Conservation (phyloP, 2,329 filamentous ascomycete species). For the Verruconis gallopava region DNA sequence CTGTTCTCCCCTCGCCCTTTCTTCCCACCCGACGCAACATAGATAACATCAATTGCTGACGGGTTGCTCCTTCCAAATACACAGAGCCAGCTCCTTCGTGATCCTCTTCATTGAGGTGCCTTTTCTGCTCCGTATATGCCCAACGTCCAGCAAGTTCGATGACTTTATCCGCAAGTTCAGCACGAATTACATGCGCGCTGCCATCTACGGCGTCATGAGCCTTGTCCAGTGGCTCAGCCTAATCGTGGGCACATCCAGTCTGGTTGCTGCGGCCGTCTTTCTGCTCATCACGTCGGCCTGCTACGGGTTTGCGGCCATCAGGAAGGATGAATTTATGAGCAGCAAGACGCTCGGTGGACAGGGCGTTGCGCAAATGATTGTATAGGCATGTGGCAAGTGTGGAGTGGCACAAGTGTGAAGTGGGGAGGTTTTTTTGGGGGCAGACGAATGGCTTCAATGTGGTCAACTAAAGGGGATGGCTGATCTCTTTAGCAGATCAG, state of each 20-base stretch:
- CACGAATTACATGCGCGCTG: slow-evolving; percentile 93
- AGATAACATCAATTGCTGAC: background rate
- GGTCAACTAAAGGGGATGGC: too few species aligned
- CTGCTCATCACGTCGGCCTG: slow-evolving; percentile 64
- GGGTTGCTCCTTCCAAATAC: slow-evolving; percentile 3
- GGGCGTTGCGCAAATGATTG: slow-evolving; percentile 95
- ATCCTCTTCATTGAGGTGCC: slow-evolving; percentile 58
- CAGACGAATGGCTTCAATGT: too few species aligned
- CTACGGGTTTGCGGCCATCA: slow-evolving; percentile 67
- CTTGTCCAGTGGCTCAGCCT: slow-evolving; percentile 75
- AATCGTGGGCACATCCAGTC: slow-evolving; percentile 47
- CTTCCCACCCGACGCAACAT: background rate
- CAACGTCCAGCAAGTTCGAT: slow-evolving; percentile 84
- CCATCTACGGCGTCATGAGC: slow-evolving; percentile 71
- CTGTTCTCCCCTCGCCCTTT: background rate
- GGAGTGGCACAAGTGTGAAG: too few species aligned
- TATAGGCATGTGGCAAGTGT: slow-evolving; percentile 48
- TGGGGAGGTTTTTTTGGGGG: too few species aligned
- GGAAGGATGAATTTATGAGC: slow-evolving; percentile 74
- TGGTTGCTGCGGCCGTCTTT: slow-evolving; percentile 79
- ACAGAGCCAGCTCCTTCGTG: slow-evolving; percentile 34
- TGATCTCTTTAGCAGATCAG: too few species aligned
- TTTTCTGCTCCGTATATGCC: slow-evolving; percentile 91
- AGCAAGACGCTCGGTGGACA: slow-evolving; percentile 94
- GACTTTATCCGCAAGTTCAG: slow-evolving; percentile 79